phyloP scores from a whole-genome alignment of 768 basidiomycete species.

The Rhodotorula sphaerocarpa region DNA sequence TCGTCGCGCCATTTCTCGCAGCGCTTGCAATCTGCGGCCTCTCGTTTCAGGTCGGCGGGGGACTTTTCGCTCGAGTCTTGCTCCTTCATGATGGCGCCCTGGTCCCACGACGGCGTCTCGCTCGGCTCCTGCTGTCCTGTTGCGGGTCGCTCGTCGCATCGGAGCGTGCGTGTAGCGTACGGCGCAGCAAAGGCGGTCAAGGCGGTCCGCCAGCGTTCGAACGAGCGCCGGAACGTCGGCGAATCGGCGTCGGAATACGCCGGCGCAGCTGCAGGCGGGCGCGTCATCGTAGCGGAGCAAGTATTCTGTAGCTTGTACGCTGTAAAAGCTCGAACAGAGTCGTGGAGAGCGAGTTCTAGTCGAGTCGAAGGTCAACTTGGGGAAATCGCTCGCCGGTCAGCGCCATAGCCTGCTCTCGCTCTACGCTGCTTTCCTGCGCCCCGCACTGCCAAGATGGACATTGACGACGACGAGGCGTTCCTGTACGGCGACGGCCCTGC shows the following conservation, averaged over 20 bases:
- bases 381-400: too few relatives aligned
- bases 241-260: conserved; percentile 6
- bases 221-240: conserved; percentile 15
- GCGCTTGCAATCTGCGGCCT: conserved; percentile 25
- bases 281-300: not conserved
- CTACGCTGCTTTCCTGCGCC: not conserved
- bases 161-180: not conserved
- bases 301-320: too few relatives aligned
- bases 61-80: not conserved
- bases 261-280: not conserved
- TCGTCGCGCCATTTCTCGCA: conserved; percentile 67
- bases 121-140: too few relatives aligned
- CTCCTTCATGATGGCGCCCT: conserved; percentile 22
- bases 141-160: conserved; percentile 15
- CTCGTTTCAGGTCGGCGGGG: conserved; percentile 7
- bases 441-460: conserved; percentile 3
- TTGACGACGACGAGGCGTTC: conserved; percentile 37
- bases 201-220: conserved; percentile 17
- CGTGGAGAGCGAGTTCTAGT: too few relatives aligned
- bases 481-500: conserved; percentile 28
- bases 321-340: too few relatives aligned
- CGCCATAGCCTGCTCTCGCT: too few relatives aligned
- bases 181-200: conserved; percentile 15
- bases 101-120: conserved; percentile 7
- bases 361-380: too few relatives aligned